Percentiles rank a stretch among this genome's conserved stretches.
These are phyloP conservation scores for Phoma sp. DNA, from an alignment of 2,329 filamentous ascomycete species.

Conservation along the genomic window DNA sequence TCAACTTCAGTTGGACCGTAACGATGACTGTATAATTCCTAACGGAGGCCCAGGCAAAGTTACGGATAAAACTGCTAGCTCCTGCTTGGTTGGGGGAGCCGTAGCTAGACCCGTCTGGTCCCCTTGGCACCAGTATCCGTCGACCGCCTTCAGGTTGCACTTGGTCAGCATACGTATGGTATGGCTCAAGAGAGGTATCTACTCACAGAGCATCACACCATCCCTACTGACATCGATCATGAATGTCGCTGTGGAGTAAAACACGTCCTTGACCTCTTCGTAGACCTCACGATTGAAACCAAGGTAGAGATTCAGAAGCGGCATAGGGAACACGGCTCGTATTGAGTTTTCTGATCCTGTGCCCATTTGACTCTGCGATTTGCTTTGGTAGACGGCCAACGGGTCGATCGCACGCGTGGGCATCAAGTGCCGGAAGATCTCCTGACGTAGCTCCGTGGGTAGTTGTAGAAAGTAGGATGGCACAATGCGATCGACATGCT, in stretches of 20 bases:
- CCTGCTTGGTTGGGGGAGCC: slow-evolving; percentile 18
- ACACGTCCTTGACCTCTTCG: slow-evolving; percentile 36
- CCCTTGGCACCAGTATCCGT: slow-evolving; percentile 36
- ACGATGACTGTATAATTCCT: slow-evolving; percentile 46
- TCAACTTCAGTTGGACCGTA: slow-evolving; percentile 24
- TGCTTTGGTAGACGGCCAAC: neutral
- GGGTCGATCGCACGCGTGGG: slow-evolving; percentile 36
- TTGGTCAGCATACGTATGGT: neutral
- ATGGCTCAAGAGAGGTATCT: too few species aligned
- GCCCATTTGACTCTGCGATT: neutral
- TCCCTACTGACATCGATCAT: slow-evolving; percentile 40
- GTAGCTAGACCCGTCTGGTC: slow-evolving; percentile 35
- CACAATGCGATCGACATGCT: slow-evolving; percentile 26
- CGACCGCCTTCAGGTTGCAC: slow-evolving; percentile 19
- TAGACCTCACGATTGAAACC: slow-evolving; percentile 34
- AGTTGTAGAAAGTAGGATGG: slow-evolving; percentile 43
- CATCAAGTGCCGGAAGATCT: slow-evolving; percentile 42
- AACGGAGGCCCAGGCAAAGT: slow-evolving; percentile 37
- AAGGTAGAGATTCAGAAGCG: slow-evolving; percentile 18
- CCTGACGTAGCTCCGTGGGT: slow-evolving; percentile 40
- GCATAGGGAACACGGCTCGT: neutral
- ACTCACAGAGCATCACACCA: slow-evolving; percentile 41
- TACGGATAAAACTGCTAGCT: slow-evolving; percentile 33
- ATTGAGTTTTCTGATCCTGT: neutral
- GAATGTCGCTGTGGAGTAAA: slow-evolving; percentile 40